Evolutionary conservation across 768 basidiomycete genomes (phyloP), one percentile per base, ranked within the genome.

Genomic region (Mycena amicta): DNA sequence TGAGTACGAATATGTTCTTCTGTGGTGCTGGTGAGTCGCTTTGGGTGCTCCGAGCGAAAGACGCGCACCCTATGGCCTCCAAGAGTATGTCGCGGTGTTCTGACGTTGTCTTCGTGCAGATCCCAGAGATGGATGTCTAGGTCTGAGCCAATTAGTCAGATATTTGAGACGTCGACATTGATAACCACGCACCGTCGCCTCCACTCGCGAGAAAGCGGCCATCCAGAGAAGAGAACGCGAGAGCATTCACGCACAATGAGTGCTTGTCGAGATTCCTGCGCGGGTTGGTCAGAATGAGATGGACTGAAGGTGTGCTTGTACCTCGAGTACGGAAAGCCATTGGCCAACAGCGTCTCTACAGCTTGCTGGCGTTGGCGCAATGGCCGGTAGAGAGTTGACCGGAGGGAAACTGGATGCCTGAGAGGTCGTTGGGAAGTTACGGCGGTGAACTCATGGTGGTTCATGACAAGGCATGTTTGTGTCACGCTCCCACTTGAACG

Each of bases 1-100:
- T 82, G 28, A 92, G 74, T 18, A 83, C 80, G 69, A 93, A 85
- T 31, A 92, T 81, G 63, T 90, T 91, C 40, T 78, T 80, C 90
- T 92, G 61, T 8, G 25, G 27, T 27, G 30, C 39, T 20, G 22
- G 45, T 45, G 50, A 51, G 53, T 56, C 50, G 23, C 2, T 56
- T 39, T 11, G 13, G 18, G 50, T 5, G 18, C n/a, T n/a, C n/a
- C n/a, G n/a, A n/a, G 28, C 5, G 30, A 31, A n/a, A 47, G 28
- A 37, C 5, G 57, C 62, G 52, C 70, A 84, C 83, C 56, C 65
- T 70, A 5, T 83, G 85, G 0, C 86, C 86, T 25, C 66, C 63
- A 52, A 83, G 76, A 2, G 76, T 71, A 51, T 66, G 70, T 26
- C 74, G 76, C 20, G 86, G 79, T 28, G 56, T 62, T 37, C 65